Percentiles rank a stretch among this genome's conserved stretches.
Evolutionary conservation across 2,329 filamentous ascomycete genomes (phyloP).

Genomic region (Coniochaeta hoffmannii): DNA sequence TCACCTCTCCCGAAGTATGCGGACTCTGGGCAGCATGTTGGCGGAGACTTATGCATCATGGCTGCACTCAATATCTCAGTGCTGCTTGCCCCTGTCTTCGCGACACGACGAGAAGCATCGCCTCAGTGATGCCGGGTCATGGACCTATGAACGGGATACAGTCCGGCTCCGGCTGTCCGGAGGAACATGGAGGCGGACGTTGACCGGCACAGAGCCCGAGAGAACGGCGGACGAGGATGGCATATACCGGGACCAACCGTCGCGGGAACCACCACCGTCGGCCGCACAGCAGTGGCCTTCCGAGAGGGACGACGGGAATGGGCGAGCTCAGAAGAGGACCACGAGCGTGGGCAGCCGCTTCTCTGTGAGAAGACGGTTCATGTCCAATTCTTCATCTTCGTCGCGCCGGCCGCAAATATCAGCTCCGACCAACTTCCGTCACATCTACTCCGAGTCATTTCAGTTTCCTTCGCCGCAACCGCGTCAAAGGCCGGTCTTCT

Average conservation of each 20-base stretch:
- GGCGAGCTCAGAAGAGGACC: constrained; percentile 17
- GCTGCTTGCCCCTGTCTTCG: constrained; percentile 32
- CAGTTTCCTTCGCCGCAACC: constrained; percentile 23
- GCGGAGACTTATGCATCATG: constrained; percentile 36
- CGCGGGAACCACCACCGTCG: constrained; percentile 19
- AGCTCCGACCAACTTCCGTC: constrained; percentile 51
- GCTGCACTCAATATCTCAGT: constrained; percentile 37
- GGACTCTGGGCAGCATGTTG: constrained; percentile 27
- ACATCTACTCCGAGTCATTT: constrained; percentile 43
- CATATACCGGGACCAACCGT: constrained; percentile 23
- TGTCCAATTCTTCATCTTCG: constrained; percentile 35
- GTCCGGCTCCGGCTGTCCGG: not conserved
- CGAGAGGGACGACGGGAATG: constrained; percentile 20
- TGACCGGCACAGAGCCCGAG: constrained; percentile 14
- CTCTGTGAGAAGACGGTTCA: constrained; percentile 38
- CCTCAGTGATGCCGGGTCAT: constrained; percentile 14
- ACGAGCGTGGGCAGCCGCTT: constrained; percentile 27
- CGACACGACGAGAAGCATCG: constrained; percentile 29
- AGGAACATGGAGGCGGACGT: constrained; percentile 5
- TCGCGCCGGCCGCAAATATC: constrained; percentile 51
- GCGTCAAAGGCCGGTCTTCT: constrained; percentile 28
- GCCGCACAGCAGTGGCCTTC: constrained; percentile 16
- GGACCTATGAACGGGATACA: not conserved
- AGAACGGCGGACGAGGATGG: constrained; percentile 20
- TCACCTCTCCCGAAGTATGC: constrained; percentile 11